These are phyloP conservation scores for Xerocomellus intermedius DNA, from an alignment of 768 basidiomycete species.

Conservation along the genomic window DNA sequence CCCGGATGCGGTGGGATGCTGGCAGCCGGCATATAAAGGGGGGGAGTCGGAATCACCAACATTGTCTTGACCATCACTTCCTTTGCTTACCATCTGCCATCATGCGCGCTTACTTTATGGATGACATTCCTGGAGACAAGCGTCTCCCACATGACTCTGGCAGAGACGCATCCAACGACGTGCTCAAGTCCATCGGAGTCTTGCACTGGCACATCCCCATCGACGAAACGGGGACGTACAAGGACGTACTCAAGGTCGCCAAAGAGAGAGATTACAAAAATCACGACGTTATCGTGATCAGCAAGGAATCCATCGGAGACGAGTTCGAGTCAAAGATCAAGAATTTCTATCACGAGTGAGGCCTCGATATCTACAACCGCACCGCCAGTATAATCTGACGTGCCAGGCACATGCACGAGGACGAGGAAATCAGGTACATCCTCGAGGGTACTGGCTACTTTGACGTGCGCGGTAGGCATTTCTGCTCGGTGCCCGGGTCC, in stretches of 20 bases:
- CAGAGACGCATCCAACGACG: slow-evolving; percentile 45
- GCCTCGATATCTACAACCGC: neutral
- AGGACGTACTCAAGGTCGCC: slow-evolving; percentile 60
- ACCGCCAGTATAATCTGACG: no score
- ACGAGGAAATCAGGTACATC: slow-evolving; percentile 90
- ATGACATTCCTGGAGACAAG: slow-evolving; percentile 76
- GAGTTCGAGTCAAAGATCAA: slow-evolving; percentile 79
- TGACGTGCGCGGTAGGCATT: slow-evolving; percentile 75
- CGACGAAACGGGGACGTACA: slow-evolving; percentile 44
- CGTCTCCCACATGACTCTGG: slow-evolving; percentile 74
- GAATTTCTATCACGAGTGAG: slow-evolving; percentile 76
- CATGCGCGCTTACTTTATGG: slow-evolving; percentile 75
- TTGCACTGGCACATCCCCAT: slow-evolving; percentile 66
- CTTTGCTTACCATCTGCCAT: neutral
- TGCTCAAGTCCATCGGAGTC: slow-evolving; percentile 60
- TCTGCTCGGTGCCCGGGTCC: neutral
- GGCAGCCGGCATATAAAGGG: neutral
- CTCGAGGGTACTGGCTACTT: slow-evolving; percentile 84
- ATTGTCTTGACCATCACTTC: neutral
- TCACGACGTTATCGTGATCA: slow-evolving; percentile 74
- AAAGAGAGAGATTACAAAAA: slow-evolving; percentile 77
- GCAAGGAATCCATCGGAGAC: slow-evolving; percentile 74
- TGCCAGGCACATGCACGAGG: slow-evolving; percentile 93
- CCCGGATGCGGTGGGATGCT: no score
- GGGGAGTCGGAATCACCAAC: no score